Evolutionary conservation across 768 basidiomycete genomes (phyloP).

Genomic region (Lentinula detonsa): DNA sequence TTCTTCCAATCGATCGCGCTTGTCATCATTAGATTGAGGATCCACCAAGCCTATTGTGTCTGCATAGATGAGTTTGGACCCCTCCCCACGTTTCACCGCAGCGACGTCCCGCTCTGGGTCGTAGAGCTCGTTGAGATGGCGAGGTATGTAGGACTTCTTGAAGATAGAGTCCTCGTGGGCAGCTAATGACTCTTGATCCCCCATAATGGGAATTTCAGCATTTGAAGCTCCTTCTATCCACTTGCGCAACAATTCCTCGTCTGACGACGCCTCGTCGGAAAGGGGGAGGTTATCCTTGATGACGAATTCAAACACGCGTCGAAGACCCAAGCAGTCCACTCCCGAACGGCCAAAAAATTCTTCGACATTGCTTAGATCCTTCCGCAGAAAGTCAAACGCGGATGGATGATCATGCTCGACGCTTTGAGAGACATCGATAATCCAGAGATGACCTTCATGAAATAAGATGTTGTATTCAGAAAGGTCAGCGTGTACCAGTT

Average conservation of each 20-base stretch:
- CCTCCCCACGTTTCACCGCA: constrained; percentile 63
- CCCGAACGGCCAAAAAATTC: constrained; percentile 84
- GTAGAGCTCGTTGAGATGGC: constrained; percentile 85
- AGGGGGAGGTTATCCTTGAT: constrained; percentile 48
- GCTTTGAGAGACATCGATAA: constrained; percentile 98
- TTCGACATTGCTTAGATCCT: constrained; percentile 88
- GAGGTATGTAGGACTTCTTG: constrained; percentile 87
- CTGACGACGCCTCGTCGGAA: constrained; percentile 20
- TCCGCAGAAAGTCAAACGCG: constrained; percentile 93
- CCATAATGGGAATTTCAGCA: constrained; percentile 4
- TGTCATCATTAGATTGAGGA: constrained; percentile 13
- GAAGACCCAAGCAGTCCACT: constrained; percentile 69
- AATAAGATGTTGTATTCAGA: constrained; percentile 98
- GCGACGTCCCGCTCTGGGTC: constrained; percentile 93
- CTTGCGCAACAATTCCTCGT: constrained; percentile 29
- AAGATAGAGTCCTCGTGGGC: constrained; percentile 87
- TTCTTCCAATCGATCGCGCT: background rate
- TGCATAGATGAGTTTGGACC: constrained; percentile 75
- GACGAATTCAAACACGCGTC: constrained; percentile 86
- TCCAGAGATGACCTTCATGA: constrained; percentile 73
- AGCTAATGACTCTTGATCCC: constrained; percentile 9
- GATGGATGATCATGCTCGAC: constrained; percentile 97
- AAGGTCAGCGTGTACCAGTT: constrained; percentile 94
- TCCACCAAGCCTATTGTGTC: constrained; percentile 78
- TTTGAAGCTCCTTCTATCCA: constrained; percentile 34